Conservation (phyloP, 2,329 filamentous ascomycete species). For the Rutstroemia sp. region DNA sequence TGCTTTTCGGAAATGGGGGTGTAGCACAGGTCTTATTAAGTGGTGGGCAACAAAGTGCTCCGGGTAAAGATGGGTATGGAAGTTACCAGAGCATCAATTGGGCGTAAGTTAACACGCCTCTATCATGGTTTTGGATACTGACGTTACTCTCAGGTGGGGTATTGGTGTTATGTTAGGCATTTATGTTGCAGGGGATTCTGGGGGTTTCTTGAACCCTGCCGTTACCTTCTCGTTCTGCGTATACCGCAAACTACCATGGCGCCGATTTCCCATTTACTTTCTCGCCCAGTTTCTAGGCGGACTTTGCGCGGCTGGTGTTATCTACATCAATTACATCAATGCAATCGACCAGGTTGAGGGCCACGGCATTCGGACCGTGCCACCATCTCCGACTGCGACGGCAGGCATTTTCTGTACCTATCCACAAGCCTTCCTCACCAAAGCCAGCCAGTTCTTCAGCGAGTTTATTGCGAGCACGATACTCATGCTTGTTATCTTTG, state of each 20-base stretch:
- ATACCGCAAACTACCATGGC: conserved; percentile 46
- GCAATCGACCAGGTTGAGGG: conserved; percentile 61
- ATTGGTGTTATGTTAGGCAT: conserved; percentile 63
- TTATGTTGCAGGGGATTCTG: conserved; percentile 57
- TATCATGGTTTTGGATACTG: background rate
- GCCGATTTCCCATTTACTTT: conserved; percentile 61
- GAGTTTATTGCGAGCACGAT: conserved; percentile 62
- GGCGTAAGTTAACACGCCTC: conserved; percentile 14
- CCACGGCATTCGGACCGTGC: conserved; percentile 53
- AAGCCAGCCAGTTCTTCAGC: conserved; percentile 61
- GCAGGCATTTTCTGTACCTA: conserved; percentile 70
- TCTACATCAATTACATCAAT: conserved; percentile 56
- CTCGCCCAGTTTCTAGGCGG: conserved; percentile 60
- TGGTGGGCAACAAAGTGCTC: conserved; percentile 17
- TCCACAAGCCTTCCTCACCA: conserved; percentile 58
- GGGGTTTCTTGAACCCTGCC: conserved; percentile 64
- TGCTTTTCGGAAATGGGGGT: conserved; percentile 64
- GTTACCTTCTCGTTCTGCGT: conserved; percentile 64
- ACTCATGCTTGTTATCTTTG: conserved; percentile 66
- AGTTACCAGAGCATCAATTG: conserved; percentile 24
- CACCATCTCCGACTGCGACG: conserved; percentile 48
- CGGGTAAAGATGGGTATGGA: conserved; percentile 21
- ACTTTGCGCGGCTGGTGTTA: conserved; percentile 51
- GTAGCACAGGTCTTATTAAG: conserved; percentile 63
- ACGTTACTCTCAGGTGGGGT: conserved; percentile 28